Evolutionary conservation across 768 basidiomycete genomes (phyloP), one percentile per base, ranked within the genome.

Genomic region (Amanita pallidorosea): DNA sequence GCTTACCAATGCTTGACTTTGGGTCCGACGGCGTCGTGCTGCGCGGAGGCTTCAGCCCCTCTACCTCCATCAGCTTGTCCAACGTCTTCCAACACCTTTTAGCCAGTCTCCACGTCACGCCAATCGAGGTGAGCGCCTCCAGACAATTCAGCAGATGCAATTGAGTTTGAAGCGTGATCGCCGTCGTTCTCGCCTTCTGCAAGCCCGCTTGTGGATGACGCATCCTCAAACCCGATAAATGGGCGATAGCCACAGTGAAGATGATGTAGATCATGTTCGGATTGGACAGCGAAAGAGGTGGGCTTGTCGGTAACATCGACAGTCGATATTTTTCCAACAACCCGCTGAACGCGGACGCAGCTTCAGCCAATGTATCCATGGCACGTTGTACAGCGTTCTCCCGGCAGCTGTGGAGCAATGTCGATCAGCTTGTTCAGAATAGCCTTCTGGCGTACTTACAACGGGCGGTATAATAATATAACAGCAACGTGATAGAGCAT

Each of bases 401-500:
- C 49, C 54, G 54, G 35, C 38, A 56, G 37, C 60, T 61, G 49
- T 44, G 49, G 23, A 34, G 33, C 13, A 17, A 22, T 27, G 37
- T 27, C 43, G n/a, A 23, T 51, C 45, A 53, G 37, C 23, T 50
- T 20, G 12, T 40, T 23, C 45, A 12, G 40, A 12, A 41, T 22
- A 25, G 11, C 13, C 23, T 17, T 23, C 15, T 20, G 35, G 42
- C 25, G 22, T 18, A 31, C 60, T 53, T 49, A 61, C 60, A 61
- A 59, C 36, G 60, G 56, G n/a, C 60, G 56, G 29, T 57, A 60
- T 2, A 65, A 57, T 52, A 65, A 53, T 27, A 61, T 63, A 18
- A 59, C 52, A 5, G 61, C 62, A 22, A 63, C 58, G 23, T 65
- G 62, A 49, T 63, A 63, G 17, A 62, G 53, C 63, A 65, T 63